Conservation (phyloP, 768 basidiomycete species). For the Suillus luteus region DNA sequence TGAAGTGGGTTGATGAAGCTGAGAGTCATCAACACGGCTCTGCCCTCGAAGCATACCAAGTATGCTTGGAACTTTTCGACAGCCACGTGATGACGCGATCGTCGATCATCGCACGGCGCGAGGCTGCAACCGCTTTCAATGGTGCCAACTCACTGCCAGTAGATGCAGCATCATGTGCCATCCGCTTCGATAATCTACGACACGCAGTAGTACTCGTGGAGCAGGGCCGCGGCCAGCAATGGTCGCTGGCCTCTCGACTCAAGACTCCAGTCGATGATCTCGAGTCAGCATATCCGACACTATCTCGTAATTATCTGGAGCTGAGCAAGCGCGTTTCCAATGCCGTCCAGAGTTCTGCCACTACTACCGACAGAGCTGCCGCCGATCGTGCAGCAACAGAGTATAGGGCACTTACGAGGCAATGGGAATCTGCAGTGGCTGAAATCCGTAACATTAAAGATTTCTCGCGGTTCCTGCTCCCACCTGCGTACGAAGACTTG, state of each 20-base stretch:
- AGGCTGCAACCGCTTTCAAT: background rate
- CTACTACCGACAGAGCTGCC: background rate
- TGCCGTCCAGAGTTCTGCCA: background rate
- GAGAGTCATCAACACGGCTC: no score
- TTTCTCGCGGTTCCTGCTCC: background rate
- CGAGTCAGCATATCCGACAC: no score
- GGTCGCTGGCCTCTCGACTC: background rate
- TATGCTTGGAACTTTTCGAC: no score
- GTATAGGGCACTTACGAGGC: background rate
- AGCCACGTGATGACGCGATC: no score
- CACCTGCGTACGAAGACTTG: background rate
- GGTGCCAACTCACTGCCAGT: fast-evolving
- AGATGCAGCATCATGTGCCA: background rate
- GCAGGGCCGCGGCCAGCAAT: background rate
- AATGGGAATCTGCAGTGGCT: background rate
- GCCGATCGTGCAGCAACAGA: background rate
- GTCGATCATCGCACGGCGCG: background rate
- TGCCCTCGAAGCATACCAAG: no score
- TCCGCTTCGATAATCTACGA: fast-evolving
- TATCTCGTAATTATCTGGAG: background rate
- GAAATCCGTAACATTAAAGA: background rate
- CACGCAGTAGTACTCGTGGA: background rate
- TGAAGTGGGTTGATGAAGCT: no score
- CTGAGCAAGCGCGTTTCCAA: background rate
- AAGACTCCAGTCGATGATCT: background rate